These are phyloP conservation scores for Ganoderma sp. DNA, from an alignment of 1,284 basidiomycete species.

Conservation along the genomic window DNA sequence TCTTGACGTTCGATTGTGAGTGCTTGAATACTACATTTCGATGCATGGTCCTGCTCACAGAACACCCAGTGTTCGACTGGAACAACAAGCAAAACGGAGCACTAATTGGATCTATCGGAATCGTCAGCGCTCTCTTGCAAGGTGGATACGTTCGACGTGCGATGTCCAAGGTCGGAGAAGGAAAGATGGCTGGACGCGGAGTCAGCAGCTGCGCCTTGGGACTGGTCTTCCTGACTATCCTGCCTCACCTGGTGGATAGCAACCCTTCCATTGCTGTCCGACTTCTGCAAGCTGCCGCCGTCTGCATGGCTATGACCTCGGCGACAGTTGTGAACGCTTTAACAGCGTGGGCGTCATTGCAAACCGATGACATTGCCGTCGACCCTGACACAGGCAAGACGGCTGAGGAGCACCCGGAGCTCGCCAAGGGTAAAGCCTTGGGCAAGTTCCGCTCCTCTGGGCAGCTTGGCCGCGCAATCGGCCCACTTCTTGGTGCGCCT, in stretches of 20 bases:
- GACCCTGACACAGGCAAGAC: conserved; percentile 64
- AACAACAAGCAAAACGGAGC: conserved; percentile 88
- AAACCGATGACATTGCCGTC: conserved; percentile 74
- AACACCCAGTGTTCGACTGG: conserved; percentile 78
- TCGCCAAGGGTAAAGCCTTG: conserved; percentile 84
- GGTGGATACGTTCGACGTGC: conserved; percentile 88
- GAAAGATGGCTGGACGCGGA: conserved; percentile 79
- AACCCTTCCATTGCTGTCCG: conserved; percentile 54
- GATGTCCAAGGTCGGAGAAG: conserved; percentile 73
- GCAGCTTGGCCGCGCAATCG: conserved; percentile 88
- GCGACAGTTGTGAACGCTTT: conserved; percentile 92
- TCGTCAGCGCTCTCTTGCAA: conserved; percentile 86
- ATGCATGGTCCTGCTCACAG: conserved; percentile 12
- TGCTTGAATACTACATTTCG: conserved; percentile 25
- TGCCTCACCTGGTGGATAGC: conserved; percentile 62
- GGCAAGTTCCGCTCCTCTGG: conserved; percentile 87
- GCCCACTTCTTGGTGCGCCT: conserved; percentile 78
- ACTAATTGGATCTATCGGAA: conserved; percentile 86
- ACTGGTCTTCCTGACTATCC: conserved; percentile 69
- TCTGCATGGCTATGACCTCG: conserved; percentile 87
- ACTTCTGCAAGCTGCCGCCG: conserved; percentile 75
- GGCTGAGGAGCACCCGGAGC: conserved; percentile 59
- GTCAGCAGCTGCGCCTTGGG: conserved; percentile 73
- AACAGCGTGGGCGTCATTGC: conserved; percentile 84
- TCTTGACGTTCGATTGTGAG: conserved; percentile 86